phyloP scores from a whole-genome alignment of 768 basidiomycete species.

The Lactarius sp. region DNA sequence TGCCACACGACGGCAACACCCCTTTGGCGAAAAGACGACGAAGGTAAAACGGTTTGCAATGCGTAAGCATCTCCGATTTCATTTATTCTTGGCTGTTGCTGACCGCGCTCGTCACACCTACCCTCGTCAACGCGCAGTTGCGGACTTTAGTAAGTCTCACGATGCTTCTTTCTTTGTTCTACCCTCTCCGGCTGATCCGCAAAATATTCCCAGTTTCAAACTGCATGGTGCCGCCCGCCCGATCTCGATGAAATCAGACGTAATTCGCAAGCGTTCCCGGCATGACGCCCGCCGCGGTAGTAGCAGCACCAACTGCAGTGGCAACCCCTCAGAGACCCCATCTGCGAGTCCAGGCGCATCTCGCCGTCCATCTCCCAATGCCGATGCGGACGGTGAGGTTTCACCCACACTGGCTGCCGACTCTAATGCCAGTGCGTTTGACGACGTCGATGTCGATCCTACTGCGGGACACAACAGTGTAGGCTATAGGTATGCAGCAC shows the following conservation, averaged over 20 bases:
- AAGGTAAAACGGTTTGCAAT: slow-evolving; percentile 88
- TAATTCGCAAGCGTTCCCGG: slow-evolving; percentile 81
- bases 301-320: slow-evolving; percentile 16
- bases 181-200: slow-evolving; percentile 5
- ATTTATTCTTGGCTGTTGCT: neutral
- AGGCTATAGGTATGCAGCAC: slow-evolving; percentile 34
- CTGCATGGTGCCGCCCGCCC: slow-evolving; percentile 81
- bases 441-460: slow-evolving; percentile 11
- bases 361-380: slow-evolving; percentile 63
- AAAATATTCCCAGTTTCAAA: slow-evolving; percentile 51
- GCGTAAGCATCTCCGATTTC: slow-evolving; percentile 50
- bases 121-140: slow-evolving; percentile 44
- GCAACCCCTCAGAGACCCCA: slow-evolving; percentile 56
- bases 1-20: slow-evolving; percentile 88
- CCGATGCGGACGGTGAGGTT: slow-evolving; percentile 35
- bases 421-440: slow-evolving; percentile 35
- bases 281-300: slow-evolving; percentile 70
- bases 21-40: slow-evolving; percentile 87
- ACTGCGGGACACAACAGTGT: slow-evolving; percentile 46
- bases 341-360: slow-evolving; percentile 73
- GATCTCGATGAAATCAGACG: slow-evolving; percentile 88
- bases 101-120: neutral
- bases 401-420: slow-evolving; percentile 70
- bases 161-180: neutral
- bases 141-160: slow-evolving; percentile 58